A percentile compares a stretch with the other conserved stretches of the same genome.
Conservation (phyloP, 768 basidiomycete genomes). For the Gautieria morchelliformis region DNA sequence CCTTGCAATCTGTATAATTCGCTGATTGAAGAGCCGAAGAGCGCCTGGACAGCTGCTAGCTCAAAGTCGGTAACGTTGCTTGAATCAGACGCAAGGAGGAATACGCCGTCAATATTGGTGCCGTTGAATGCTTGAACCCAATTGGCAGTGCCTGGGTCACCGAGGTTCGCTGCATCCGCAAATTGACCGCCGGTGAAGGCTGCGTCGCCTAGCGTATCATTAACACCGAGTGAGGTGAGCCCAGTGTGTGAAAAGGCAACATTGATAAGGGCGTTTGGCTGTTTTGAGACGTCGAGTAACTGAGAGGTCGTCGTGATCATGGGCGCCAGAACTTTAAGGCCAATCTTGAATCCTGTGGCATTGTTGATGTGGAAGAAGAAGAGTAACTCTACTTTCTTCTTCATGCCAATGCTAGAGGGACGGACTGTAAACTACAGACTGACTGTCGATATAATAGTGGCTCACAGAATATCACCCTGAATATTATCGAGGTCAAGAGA, state of each 20-base stretch:
- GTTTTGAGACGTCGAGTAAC: constrained; percentile 17
- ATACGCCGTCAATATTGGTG: constrained; percentile 35
- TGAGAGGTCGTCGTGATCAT: constrained; percentile 40
- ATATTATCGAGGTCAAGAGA: constrained; percentile 9
- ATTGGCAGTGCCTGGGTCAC: constrained; percentile 25
- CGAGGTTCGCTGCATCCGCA: constrained; percentile 27
- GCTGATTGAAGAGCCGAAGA: constrained; percentile 12
- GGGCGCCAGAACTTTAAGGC: constrained; percentile 26
- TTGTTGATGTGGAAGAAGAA: constrained; percentile 45
- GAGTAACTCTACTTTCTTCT: constrained; percentile 43
- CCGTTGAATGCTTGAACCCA: constrained; percentile 39
- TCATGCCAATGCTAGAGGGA: constrained; percentile 39
- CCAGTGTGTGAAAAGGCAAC: constrained; percentile 45
- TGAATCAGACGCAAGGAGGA: constrained; percentile 23
- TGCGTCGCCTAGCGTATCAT: constrained; percentile 22
- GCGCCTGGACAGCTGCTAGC: constrained; percentile 15
- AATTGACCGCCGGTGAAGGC: constrained; percentile 34
- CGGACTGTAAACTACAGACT: neutral
- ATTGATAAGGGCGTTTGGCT: constrained; percentile 31
- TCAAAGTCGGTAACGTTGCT: constrained; percentile 18
- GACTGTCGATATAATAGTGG: neutral
- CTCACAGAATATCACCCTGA: constrained; percentile 7
- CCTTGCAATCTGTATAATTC: constrained; percentile 10
- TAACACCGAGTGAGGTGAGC: constrained; percentile 20
- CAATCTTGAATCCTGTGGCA: constrained; percentile 31